Conservation (phyloP, 2,329 filamentous ascomycete genomes). For the Arthrobotrys iridis region DNA sequence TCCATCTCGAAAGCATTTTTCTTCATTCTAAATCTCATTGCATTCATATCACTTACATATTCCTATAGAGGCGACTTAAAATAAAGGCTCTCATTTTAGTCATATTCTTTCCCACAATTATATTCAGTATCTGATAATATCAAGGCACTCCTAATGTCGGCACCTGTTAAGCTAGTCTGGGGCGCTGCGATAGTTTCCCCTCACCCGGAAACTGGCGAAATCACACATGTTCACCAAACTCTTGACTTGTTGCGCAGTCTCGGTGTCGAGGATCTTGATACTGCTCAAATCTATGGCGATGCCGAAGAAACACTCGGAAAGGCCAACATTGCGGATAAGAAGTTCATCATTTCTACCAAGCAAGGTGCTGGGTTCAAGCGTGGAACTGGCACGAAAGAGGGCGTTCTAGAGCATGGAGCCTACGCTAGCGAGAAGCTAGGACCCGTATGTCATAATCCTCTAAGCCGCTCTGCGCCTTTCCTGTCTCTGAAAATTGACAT, state of each 20-base stretch:
- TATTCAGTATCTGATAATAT: not conserved
- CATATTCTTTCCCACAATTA: not conserved
- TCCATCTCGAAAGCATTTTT: not conserved
- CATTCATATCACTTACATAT: not conserved
- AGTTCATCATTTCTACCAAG: slow-evolving; percentile 46
- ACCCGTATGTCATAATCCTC: slow-evolving; percentile 23
- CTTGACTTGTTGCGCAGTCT: slow-evolving; percentile 26
- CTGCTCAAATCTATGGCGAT: slow-evolving; percentile 41
- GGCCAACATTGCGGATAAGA: slow-evolving; percentile 20
- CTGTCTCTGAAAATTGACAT: not conserved
- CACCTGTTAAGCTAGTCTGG: slow-evolving; percentile 36
- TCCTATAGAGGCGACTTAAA: not conserved
- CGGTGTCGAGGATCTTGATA: slow-evolving; percentile 40
- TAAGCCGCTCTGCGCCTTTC: not conserved
- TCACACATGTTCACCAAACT: slow-evolving; percentile 20
- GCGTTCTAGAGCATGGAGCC: slow-evolving; percentile 29
- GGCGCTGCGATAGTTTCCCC: slow-evolving; percentile 25
- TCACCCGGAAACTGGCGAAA: slow-evolving; percentile 41
- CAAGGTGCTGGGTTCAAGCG: slow-evolving; percentile 21
- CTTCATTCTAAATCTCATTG: not conserved
- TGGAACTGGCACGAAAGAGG: slow-evolving; percentile 17
- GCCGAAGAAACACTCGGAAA: slow-evolving; percentile 33
- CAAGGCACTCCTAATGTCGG: not conserved
- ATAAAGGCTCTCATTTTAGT: not conserved
- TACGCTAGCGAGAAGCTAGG: slow-evolving; percentile 31